Conservation (phyloP, 2,329 filamentous ascomycete genomes). For the Fusarium succisae region DNA sequence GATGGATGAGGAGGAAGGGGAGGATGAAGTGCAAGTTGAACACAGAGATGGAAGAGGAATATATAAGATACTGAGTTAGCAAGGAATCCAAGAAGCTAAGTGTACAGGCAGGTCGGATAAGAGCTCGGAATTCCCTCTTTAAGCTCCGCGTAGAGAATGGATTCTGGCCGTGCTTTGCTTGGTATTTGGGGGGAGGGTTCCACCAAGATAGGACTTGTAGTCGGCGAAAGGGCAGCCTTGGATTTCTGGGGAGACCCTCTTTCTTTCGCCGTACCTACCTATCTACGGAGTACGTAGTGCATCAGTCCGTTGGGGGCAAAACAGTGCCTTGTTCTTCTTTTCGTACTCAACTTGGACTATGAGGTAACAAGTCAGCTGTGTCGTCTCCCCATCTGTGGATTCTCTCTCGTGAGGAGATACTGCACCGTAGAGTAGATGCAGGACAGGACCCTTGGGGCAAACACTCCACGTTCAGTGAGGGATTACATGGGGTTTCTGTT, state of each 20-base stretch:
- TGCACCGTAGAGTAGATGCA: not conserved
- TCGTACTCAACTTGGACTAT: not conserved
- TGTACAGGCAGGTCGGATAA: not conserved
- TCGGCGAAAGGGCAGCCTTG: constrained; percentile 23
- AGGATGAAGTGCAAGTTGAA: not conserved
- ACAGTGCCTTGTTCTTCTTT: constrained; percentile 10
- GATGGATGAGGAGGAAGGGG: not conserved
- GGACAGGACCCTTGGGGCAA: not conserved
- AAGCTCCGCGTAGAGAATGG: constrained; percentile 22
- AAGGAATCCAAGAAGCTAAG: constrained; percentile 18
- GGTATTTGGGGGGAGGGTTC: constrained; percentile 15
- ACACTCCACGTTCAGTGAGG: not conserved
- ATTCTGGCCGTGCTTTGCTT: constrained; percentile 7
- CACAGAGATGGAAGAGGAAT: constrained; percentile 23
- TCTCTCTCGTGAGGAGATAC: not conserved
- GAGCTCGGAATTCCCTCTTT: constrained; percentile 37
- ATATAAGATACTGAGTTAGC: constrained; percentile 28
- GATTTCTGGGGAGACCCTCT: constrained; percentile 28
- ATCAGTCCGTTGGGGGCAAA: constrained; percentile 19
- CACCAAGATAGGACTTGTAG: constrained; percentile 13
- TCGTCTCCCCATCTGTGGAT: not conserved
- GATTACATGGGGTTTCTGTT: constrained; percentile 15
- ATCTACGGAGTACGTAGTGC: not conserved
- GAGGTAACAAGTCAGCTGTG: not conserved
- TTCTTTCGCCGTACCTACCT: not conserved